Base-by-base conservation (phyloP, 306 rosid species). In the Vicia sativa region DNA sequence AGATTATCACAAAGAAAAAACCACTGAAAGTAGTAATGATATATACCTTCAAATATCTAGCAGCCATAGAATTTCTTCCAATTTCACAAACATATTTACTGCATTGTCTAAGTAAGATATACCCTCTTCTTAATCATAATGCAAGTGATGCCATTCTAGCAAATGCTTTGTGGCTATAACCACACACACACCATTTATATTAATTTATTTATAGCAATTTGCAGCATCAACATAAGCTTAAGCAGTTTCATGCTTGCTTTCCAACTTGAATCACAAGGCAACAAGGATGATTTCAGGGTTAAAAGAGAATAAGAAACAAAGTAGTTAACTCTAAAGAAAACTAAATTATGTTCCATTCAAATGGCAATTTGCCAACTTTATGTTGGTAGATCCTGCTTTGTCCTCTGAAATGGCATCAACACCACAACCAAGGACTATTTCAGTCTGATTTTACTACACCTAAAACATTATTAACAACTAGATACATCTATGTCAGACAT, bases 11-110 rank as follows among this genome's bases (percentile, higher is more conserved):
- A 1, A 2, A 63, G 55, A 67, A 11, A 26, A 18, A 62, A 31
- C 57, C 26, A n/a, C n/a, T n/a, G n/a, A 18, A 42, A 46, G 8
- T 26, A 55, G 26, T 12, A 67, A 50, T 13, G 39, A 66, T 61
- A 28, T 42, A 49, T 80, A 29, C 99, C 97, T 95, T 95, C 74
- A 78, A 84, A 76, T 87, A 88, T 78, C 89, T 91, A 42, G 97
- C 99, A 71, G 99, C 99, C 99, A 95, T 90, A 79, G 81, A 83
- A 70, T 90, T 93, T 85, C 97, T 88, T 80, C 99, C 99, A 85
- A 90, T 95, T 23, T 95, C 99, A 82, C 99, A 90, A 85, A 74
- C 69, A 74, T 68, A 79, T 81, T 83, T 53, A 91, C 91, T 50
- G 91, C 99, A 56, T 87, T 77, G 76, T 85, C 87, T 76, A 93